Percentiles rank a stretch among this genome's conserved stretches.
These are phyloP conservation scores for Trichoderma virens DNA, from an alignment of 495 filamentous ascomycete species.

Conservation along the genomic window DNA sequence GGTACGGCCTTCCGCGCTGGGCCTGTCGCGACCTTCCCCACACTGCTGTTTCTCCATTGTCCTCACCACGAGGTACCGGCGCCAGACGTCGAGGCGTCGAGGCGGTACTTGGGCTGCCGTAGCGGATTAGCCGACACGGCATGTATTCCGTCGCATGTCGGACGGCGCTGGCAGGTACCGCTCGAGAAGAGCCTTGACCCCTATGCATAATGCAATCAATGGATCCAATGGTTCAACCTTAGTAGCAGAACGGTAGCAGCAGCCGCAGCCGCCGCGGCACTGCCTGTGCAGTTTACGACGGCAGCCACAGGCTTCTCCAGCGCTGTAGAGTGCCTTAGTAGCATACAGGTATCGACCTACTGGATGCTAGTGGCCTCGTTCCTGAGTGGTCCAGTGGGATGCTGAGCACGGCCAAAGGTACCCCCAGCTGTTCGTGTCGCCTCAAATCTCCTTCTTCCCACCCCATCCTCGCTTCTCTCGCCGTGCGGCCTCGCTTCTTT, in stretches of 20 bases:
- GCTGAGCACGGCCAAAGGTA: neutral
- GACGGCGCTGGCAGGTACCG: neutral
- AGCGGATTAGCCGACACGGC: neutral
- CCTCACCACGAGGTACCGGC: slow-evolving; percentile 4
- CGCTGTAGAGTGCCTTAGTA: no score
- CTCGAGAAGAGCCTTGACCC: neutral
- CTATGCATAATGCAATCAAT: neutral
- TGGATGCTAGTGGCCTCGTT: neutral
- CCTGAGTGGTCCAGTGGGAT: neutral
- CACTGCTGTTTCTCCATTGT: slow-evolving; percentile 7
- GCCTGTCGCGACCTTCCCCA: slow-evolving; percentile 7
- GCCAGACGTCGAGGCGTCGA: neutral
- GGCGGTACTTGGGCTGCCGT: neutral
- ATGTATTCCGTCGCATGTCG: neutral
- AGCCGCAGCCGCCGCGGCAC: neutral
- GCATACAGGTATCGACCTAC: no score
- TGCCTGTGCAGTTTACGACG: no score
- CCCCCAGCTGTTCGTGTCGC: slow-evolving; percentile 7
- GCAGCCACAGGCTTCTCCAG: neutral
- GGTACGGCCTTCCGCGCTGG: slow-evolving; percentile 7
- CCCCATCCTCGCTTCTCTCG: slow-evolving; percentile 8
- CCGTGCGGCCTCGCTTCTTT: neutral
- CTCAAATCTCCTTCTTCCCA: slow-evolving; percentile 6
- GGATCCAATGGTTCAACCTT: neutral
- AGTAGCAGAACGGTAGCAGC: neutral